These are phyloP conservation scores for Myriangium duriaei DNA, from an alignment of 2,329 filamentous ascomycete species.

Conservation along the genomic window DNA sequence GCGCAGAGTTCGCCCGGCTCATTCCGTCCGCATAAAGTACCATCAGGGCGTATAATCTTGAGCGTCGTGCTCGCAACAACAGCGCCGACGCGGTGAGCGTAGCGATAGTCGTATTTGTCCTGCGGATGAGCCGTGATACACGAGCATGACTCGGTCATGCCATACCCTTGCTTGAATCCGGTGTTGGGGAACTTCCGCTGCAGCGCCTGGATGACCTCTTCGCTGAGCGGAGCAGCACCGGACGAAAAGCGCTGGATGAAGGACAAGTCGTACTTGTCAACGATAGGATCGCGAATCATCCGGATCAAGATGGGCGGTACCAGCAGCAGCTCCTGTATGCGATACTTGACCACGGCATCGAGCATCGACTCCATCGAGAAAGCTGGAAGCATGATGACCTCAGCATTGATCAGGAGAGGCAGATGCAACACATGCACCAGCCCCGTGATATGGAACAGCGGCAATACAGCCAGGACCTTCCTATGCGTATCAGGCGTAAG, in stretches of 20 bases:
- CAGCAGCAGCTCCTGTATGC: constrained; percentile 43
- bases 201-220: constrained; percentile 45
- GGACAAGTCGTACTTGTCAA: constrained; percentile 44
- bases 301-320: constrained; percentile 51
- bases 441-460: constrained; percentile 52
- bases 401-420: constrained; percentile 50
- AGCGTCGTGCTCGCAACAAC: constrained; percentile 48
- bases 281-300: constrained; percentile 44
- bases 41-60: constrained; percentile 46
- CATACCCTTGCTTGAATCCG: constrained; percentile 54
- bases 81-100: constrained; percentile 44
- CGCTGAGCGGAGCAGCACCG: constrained; percentile 46
- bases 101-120: constrained; percentile 42
- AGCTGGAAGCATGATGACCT: constrained; percentile 50
- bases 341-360: constrained; percentile 37
- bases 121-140: constrained; percentile 52
- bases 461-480: constrained; percentile 45
- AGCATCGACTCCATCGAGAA: constrained; percentile 53
- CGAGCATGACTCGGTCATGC: constrained; percentile 54
- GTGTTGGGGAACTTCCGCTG: constrained; percentile 45
- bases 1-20: constrained; percentile 38
- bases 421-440: constrained; percentile 52
- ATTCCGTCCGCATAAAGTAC: constrained; percentile 39
- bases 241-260: constrained; percentile 45
- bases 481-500: constrained; percentile 39